Evolutionary conservation across 495 filamentous ascomycete species (phyloP).

Genomic region (Hypoxylon trugodes): DNA sequence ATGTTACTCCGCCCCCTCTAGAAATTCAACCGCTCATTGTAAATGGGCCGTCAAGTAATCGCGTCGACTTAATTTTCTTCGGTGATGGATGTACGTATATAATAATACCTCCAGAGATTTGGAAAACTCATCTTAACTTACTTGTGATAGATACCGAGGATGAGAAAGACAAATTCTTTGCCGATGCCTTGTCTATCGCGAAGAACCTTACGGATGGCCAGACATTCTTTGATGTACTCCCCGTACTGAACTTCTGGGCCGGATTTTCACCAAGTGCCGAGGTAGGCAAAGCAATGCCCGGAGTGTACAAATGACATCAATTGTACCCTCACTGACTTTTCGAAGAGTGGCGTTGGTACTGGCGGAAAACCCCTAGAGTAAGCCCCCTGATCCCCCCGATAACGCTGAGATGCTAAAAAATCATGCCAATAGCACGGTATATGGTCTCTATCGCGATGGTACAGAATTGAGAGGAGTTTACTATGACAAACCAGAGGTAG

Average conservation of each 20-base stretch:
- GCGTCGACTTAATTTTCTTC: conserved; percentile 41
- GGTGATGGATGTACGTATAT: conserved; percentile 38
- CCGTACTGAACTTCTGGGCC: conserved; percentile 40
- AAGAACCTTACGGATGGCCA: conserved; percentile 38
- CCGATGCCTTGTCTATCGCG: conserved; percentile 37
- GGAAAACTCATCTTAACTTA: background rate
- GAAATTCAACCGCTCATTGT: conserved; percentile 42
- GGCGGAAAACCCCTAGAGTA: conserved; percentile 34
- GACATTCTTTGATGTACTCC: conserved; percentile 37
- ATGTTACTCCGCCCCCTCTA: conserved; percentile 33
- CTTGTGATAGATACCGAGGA: conserved; percentile 31
- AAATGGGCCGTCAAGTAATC: conserved; percentile 38
- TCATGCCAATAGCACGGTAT: conserved; percentile 30
- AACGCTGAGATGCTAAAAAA: background rate
- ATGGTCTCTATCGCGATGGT: conserved; percentile 39
- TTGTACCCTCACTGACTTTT: conserved; percentile 23
- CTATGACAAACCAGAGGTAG: conserved; percentile 39
- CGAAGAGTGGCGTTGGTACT: conserved; percentile 38
- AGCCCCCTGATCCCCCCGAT: background rate
- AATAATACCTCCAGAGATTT: background rate
- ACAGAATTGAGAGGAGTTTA: conserved; percentile 40
- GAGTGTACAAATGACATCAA: background rate
- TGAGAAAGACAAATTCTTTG: conserved; percentile 42
- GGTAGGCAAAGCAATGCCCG: conserved; percentile 10
- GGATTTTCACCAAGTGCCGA: conserved; percentile 38